Percentiles rank a stretch among this genome's conserved stretches.
phyloP scores from a whole-genome alignment of 176 grass and related monocot genomes.

The Aegilops tauschii region DNA sequence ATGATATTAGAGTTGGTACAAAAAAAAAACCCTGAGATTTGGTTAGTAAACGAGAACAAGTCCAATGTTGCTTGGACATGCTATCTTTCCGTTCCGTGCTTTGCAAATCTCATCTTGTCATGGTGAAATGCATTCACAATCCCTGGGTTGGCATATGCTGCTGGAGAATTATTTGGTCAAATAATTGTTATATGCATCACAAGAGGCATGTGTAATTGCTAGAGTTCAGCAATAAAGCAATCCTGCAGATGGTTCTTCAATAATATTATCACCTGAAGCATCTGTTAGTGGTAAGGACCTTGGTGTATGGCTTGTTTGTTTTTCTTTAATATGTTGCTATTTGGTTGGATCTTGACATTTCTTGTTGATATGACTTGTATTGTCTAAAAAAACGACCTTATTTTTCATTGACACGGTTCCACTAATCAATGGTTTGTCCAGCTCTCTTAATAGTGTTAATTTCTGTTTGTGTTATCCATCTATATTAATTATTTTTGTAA shows the following conservation, averaged over 20 bases:
- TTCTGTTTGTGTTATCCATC: conserved; percentile 7
- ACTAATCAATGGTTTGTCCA: conserved; percentile 30
- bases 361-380: conserved; percentile 22
- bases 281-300: conserved; percentile 60
- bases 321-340: conserved; percentile 8
- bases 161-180: conserved; percentile 51
- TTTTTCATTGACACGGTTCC: conserved; percentile 21
- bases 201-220: conserved; percentile 60
- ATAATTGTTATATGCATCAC: conserved; percentile 41
- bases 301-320: conserved; percentile 37
- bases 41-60: conserved; percentile 13
- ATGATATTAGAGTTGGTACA: conserved; percentile 18
- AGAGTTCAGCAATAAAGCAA: conserved; percentile 56
- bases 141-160: conserved; percentile 37
- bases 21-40: conserved; percentile 21
- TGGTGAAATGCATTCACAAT: no score
- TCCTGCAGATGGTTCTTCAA: conserved; percentile 55
- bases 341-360: conserved; percentile 21
- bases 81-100: conserved; percentile 34
- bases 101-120: conserved; percentile 27
- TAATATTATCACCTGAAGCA: conserved; percentile 47
- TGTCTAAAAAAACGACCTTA: conserved; percentile 22
- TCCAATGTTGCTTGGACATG: conserved; percentile 20
- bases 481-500: conserved; percentile 32
- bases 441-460: background rate